Percentiles rank a stretch among this genome's conserved stretches.
phyloP scores from a whole-genome alignment of 2,329 filamentous ascomycete species.

The Mycocentrospora acerina region DNA sequence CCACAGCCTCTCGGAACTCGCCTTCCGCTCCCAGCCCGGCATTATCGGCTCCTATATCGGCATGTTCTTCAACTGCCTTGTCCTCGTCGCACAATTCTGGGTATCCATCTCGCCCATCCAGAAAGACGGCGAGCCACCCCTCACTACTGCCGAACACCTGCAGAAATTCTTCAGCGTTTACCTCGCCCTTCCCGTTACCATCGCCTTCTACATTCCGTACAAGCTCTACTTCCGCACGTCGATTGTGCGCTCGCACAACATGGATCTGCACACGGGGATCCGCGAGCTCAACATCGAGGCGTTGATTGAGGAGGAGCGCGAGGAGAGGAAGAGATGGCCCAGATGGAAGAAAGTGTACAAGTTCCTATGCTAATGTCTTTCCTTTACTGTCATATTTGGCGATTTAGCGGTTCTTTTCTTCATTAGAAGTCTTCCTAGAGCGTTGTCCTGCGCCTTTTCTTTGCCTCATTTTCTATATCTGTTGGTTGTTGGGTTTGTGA shows the following conservation, averaged over 20 bases:
- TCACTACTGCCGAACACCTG: conserved; percentile 51
- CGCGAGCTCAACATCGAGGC: conserved; percentile 80
- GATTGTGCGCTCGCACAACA: conserved; percentile 68
- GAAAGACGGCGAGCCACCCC: conserved; percentile 47
- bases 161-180: conserved; percentile 74
- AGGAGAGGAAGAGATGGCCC: conserved; percentile 63
- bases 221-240: conserved; percentile 73
- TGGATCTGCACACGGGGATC: conserved; percentile 85
- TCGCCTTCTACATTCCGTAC: conserved; percentile 69
- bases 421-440: too few relatives aligned
- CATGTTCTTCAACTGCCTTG: conserved; percentile 70
- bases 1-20: conserved; percentile 70
- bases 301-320: conserved; percentile 75
- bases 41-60: conserved; percentile 79
- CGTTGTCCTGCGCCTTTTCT: too few relatives aligned
- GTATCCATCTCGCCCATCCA: conserved; percentile 73
- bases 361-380: conserved; percentile 45
- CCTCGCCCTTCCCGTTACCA: conserved; percentile 68
- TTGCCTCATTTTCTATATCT: too few relatives aligned
- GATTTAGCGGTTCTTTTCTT: too few relatives aligned
- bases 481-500: too few relatives aligned
- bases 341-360: conserved; percentile 53
- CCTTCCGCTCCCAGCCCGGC: conserved; percentile 79
- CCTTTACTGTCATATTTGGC: conserved; percentile 1
- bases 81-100: conserved; percentile 86